phyloP scores from a whole-genome alignment of 768 basidiomycete genomes.

The Naematelia encephala region DNA sequence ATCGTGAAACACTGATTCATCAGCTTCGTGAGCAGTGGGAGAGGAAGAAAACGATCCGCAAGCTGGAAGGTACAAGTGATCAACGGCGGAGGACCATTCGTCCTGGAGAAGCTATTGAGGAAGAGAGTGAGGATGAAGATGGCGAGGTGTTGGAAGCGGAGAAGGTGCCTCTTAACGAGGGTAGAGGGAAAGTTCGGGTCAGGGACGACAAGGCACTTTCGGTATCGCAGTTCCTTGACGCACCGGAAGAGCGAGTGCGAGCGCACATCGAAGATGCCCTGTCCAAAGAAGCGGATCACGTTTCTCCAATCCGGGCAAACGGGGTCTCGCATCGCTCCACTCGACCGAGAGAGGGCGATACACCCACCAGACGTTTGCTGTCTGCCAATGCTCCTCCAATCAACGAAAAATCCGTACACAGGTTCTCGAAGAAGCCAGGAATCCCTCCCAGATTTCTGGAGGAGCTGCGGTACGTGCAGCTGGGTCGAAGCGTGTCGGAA shows the following conservation, averaged over 20 bases:
- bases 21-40: constrained; percentile 47
- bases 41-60: constrained; percentile 44
- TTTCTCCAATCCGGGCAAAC: constrained; percentile 46
- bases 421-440: constrained; percentile 26
- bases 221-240: constrained; percentile 51
- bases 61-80: constrained; percentile 33
- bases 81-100: background rate
- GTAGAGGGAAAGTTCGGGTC: constrained; percentile 19
- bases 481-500: constrained; percentile 43
- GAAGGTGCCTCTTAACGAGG: constrained; percentile 26
- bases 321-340: constrained; percentile 14
- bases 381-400: constrained; percentile 36
- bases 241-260: constrained; percentile 57
- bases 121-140: constrained; percentile 41
- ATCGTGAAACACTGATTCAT: constrained; percentile 74
- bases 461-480: constrained; percentile 40
- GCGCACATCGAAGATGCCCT: constrained; percentile 85
- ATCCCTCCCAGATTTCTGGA: constrained; percentile 48
- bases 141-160: constrained; percentile 49
- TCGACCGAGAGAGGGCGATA: constrained; percentile 37
- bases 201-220: constrained; percentile 32
- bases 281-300: constrained; percentile 57
- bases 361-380: constrained; percentile 16
- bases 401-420: constrained; percentile 38
- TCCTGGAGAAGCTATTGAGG: constrained; percentile 11